Evolutionary conservation across 2,329 filamentous ascomycete genomes (phyloP), one percentile per base, ranked within the genome.

Genomic region (Pseudogymnoascus sp.): DNA sequence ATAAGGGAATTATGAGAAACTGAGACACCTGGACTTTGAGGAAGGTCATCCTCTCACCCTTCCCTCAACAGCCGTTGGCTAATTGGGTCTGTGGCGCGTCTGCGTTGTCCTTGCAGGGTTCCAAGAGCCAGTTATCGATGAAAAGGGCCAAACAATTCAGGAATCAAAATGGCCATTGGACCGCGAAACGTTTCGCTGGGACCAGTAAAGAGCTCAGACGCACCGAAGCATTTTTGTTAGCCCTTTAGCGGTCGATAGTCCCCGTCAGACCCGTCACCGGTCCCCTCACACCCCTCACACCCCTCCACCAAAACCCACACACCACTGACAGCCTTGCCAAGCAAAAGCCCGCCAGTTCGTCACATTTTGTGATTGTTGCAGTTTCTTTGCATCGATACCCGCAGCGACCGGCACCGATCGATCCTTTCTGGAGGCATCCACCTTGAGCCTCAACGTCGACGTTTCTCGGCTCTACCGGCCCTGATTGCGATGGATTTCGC

Each of bases 81-180:
- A 18, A 59, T 59, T 59, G 57, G 57, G 34, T 41, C 26, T 15
- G 26, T 38, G 34, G 33, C 33, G 26, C 33, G 26, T 30, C 57
- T 45, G 57, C 57, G 57, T 59, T 59, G 57, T 38, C 57, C 57
- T 59, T 59, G 37, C 57, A 45, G 33, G 37, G 37, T 41, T 6
- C 26, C 57, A 55, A 55, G 34, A 41, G 57, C 34, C 38, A 37
- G 57, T 48, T 48, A 59, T 41, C 18, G 23, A 45, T 18, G 26
- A 30, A 41, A 59, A 21, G 38, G 34, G 26, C 6, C 26, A 41
- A 45, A 38, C 26, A 28, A 13, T 8, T 56, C 19, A 41, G 12
- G 37, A 41, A 41, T 21, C 57, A n/a, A 37, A 41, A 48, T 41
- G 8, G 15, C 38, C 26, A 37, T 41, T 30, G 26, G 57, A 38